phyloP scores from a whole-genome alignment of 345 rosid genomes.

The Corymbia maculata region DNA sequence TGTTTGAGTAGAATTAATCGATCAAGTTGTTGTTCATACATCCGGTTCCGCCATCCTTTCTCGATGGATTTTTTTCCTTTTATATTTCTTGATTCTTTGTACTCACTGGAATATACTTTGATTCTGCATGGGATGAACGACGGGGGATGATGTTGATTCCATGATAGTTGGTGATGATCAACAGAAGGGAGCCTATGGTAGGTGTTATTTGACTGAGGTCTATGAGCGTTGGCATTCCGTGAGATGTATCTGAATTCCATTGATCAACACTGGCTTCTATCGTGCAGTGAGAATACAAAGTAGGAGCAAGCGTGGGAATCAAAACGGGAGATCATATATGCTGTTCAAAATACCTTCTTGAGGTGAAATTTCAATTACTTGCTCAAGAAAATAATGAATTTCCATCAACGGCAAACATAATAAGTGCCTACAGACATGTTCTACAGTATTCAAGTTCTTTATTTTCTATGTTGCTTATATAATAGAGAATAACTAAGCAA shows the following conservation, averaged over 20 bases:
- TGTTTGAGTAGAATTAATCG: background rate
- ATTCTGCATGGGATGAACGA: too few relatives aligned
- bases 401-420: background rate
- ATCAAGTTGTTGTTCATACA: background rate
- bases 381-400: background rate
- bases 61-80: background rate
- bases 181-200: too few relatives aligned
- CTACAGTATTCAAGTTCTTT: background rate
- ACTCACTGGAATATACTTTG: too few relatives aligned
- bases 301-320: slow-evolving; percentile 87
- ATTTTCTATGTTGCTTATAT: background rate
- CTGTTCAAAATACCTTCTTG: slow-evolving; percentile 89
- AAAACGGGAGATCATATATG: slow-evolving; percentile 91
- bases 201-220: too few relatives aligned
- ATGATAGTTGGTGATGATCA: too few relatives aligned
- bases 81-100: too few relatives aligned
- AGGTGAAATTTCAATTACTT: slow-evolving; percentile 25
- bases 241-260: too few relatives aligned
- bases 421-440: background rate
- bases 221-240: background rate
- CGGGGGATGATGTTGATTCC: too few relatives aligned
- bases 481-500: slow-evolving; percentile 93
- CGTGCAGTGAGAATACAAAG: slow-evolving; percentile 91
- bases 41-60: background rate
- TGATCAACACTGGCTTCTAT: background rate